A percentile compares a stretch with the other conserved stretches of the same genome.
Evolutionary conservation across 805 yeast genomes (phyloP).

Genomic region (Ogataea pignaliae): DNA sequence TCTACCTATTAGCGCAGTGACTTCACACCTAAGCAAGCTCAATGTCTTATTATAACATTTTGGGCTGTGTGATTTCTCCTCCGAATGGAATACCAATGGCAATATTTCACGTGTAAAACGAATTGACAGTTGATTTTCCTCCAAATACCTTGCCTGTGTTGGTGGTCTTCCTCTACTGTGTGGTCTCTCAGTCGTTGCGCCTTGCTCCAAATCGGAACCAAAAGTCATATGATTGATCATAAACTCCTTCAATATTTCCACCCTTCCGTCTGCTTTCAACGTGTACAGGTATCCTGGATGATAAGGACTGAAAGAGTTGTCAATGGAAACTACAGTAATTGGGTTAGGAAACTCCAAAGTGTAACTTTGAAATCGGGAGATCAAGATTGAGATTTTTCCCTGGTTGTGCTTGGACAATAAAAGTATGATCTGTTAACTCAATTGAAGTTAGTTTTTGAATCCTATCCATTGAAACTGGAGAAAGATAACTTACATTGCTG

Average conservation of each 20-base stretch:
- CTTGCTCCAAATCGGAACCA: too few species aligned
- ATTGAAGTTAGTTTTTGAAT: too few species aligned
- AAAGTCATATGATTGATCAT: not conserved
- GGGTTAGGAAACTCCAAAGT: conserved; percentile 1
- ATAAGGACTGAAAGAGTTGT: not conserved
- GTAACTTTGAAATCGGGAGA: conserved; percentile 4
- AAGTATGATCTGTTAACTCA: not conserved
- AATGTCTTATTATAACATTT: conserved; percentile 9
- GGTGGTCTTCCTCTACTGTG: too few species aligned
- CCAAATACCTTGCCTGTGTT: not conserved
- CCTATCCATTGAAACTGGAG: too few species aligned
- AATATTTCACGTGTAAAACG: too few species aligned
- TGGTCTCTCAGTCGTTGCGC: too few species aligned
- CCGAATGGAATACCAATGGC: not conserved
- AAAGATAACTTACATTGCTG: too few species aligned
- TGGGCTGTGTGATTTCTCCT: not conserved
- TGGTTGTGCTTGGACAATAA: not conserved
- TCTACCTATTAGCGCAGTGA: conserved; percentile 39
- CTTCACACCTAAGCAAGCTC: conserved; percentile 28
- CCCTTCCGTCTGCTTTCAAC: not conserved
- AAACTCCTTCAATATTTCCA: not conserved
- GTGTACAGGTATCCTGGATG: not conserved
- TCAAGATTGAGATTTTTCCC: not conserved
- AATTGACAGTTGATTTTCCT: not conserved
- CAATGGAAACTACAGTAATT: not conserved